Evolutionary conservation across 352 stramenopile species (phyloP), one percentile per base, ranked within the genome.

Genomic region (Plasmopara viticola): DNA sequence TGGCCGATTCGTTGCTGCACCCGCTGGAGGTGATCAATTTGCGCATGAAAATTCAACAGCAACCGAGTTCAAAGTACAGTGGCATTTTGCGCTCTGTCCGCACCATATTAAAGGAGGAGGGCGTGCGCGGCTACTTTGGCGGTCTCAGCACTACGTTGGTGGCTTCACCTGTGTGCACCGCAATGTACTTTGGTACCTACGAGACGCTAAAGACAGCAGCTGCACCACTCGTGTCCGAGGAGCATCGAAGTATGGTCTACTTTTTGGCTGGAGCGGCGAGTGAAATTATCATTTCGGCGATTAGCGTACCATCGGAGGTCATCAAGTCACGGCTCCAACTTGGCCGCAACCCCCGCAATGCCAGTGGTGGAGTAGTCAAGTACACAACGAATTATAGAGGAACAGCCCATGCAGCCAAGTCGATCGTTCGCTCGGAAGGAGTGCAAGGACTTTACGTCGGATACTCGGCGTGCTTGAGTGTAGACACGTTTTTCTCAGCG

Each of bases 11-110:
- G 35, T 68, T 90, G 56, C 60, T 89, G 47, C 78, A 90, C 39
- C 82, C 82, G 25, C 62, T 93, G 39, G 82, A 93, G 51, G 84
- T 85, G 15, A 80, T 93, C 52, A 93, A 90, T 59, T 53, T 90
- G 39, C 82, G 82, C 39, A 88, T 90, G 70, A 93, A 93, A 56
- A 77, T 93, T 40, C 81, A 89, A 61, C 66, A 68, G 20, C 53
- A 49, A 40, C 62, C 64, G 13, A 74, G 59, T 10, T 49, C 66
- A 56, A 80, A 86, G 53, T 90, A 90, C 62, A 68, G 67, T 33
- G 74, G 70, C 38, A 76, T 90, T 34, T 18, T 82, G n/a, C 69
- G 74, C 40, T 70, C 80, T 2, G 56, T 83, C 0, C 48, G 65
- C 43, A 90, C 80, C 6, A 88, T 90, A 28, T 48, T 90, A 13